Percentiles rank a stretch among this genome's conserved stretches.
These are phyloP conservation scores for Cladophialophora carrionii DNA, from an alignment of 2,329 filamentous ascomycete genomes.

Conservation along the genomic window DNA sequence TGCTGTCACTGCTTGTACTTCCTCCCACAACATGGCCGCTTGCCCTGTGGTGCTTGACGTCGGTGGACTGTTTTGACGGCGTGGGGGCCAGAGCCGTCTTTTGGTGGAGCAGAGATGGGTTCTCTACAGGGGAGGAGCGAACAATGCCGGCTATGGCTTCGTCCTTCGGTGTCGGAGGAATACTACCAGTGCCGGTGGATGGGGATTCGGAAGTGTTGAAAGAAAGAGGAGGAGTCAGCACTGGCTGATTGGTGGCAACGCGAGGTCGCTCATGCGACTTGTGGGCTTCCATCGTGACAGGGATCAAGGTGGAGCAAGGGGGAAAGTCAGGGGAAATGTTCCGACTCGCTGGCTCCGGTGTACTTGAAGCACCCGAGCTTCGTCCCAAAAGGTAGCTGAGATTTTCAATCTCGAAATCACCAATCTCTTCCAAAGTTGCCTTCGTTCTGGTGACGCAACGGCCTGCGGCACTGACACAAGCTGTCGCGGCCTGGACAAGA, in stretches of 20 bases:
- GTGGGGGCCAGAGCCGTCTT: conserved; percentile 6
- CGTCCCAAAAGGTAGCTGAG: conserved; percentile 23
- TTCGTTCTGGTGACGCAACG: conserved; percentile 89
- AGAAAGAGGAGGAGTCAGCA: conserved; percentile 29
- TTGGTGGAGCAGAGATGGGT: conserved; percentile 15
- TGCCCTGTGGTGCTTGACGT: conserved; percentile 20
- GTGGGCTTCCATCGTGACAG: conserved; percentile 4
- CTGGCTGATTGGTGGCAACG: conserved; percentile 19
- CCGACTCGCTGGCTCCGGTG: conserved; percentile 56
- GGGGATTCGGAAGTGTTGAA: conserved; percentile 26
- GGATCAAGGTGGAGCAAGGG: not conserved
- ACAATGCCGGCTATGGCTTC: conserved; percentile 21
- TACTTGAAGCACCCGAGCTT: conserved; percentile 30
- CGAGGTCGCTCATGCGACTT: conserved; percentile 14
- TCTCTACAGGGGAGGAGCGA: conserved; percentile 22
- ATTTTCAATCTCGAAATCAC: conserved; percentile 71
- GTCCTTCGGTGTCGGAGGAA: conserved; percentile 29
- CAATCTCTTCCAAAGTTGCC: conserved; percentile 80
- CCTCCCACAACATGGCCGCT: conserved; percentile 16
- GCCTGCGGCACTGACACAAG: conserved; percentile 85
- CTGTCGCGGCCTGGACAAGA: conserved; percentile 77
- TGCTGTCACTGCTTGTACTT: conserved; percentile 76
- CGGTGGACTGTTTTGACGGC: conserved; percentile 13
- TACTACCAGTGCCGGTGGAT: conserved; percentile 23
- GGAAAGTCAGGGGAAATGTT: conserved; percentile 15